Base-by-base conservation (phyloP, 2,329 filamentous ascomycete species). In the Hypoxylon rubiginosum region DNA sequence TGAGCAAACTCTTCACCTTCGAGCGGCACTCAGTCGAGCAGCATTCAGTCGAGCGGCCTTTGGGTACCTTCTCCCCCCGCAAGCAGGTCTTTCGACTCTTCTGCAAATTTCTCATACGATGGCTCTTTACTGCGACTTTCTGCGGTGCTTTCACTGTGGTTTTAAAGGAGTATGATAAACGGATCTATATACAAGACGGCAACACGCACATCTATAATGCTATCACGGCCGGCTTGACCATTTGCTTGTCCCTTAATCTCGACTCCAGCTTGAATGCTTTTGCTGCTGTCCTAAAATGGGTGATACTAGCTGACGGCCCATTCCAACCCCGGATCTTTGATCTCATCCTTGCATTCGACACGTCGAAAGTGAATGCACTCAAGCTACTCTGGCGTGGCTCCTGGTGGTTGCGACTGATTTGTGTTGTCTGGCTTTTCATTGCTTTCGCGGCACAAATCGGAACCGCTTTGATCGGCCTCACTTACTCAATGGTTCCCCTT, bases 161-260 rank as follows among this genome's bases (percentile, higher is more conserved):
- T n/a, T 19, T 59, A 28, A 59, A 48, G 19, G n/a, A 46, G 19
- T 59, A 59, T n/a, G 49, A 59, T 28, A 28, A 21, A 17, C 52
- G 28, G n/a, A 13, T 34, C 21, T 59, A 45, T 13, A 45, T 59
- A 21, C 8, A 52, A 26, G 49, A 59, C 48, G 26, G 24, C 9
- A 26, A 39, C 17, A 28, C 57, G 49, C 57, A 59, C 5, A 17
- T 59, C 5, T 59, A 59, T 39, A 59, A 59, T 10, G 28, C 49
- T 19, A 9, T 59, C 28, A 26, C 39, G 15, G 39, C 57, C 2
- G 57, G 57, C n/a, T n/a, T 59, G 26, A 59, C 57, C 6, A 59
- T 59, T 9, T 59, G 57, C 41, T 24, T 59, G 28, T 59, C 57
- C 4, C 49, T 59, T 13, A 59, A 59, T 8, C 52, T 59, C 28